Base-by-base conservation (phyloP, 2,329 filamentous ascomycete genomes). In the Fusarium siculi region DNA sequence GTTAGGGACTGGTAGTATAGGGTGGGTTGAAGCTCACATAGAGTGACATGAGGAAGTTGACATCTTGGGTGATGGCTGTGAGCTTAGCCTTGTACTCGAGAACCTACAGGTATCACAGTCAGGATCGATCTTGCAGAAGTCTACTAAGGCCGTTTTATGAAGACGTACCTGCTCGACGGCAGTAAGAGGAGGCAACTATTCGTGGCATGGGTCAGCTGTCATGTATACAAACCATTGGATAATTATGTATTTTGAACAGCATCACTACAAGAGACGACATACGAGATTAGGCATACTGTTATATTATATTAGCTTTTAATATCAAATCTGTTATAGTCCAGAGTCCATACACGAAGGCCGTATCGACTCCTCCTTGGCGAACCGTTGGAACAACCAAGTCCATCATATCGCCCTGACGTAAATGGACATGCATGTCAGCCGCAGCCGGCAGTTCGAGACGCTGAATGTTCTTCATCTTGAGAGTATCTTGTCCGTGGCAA, bases 1-100 rank as follows among this genome's bases (percentile, higher is more conserved):
- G 21, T 60, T 57, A 68, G 69, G n/a, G 19, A 47, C 19, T 25
- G 28, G 14, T n/a, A 28, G 46, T 25, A 44, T 23, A 68, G 47
- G 47, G 40, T 30, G 32, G 46, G 46, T 25, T 21, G 37, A 34
- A 25, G 77, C 82, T 67, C 46, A 85, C 86, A 77, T 90, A 94
- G 47, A 95, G 86, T 3, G 92, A 92, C 92, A 95, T 94, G 66
- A 95, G 87, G 77, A 90, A 94, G 66, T 87, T 88, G 66, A 94
- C 89, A 57, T 87, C 85, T 5, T 89, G 86, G 56, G 91, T 89
- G 68, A 93, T 83, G 47, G 87, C 85, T 74, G 88, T 84, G 21
- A 95, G 85, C 50, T 87, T 85, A 32, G 85, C 80, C 80, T 91
- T 87, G 82, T 95, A 95, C 46, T 89, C 89, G 30, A 94, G 83